Conservation (phyloP, 495 filamentous ascomycete genomes). For the Penicillium lagena region DNA sequence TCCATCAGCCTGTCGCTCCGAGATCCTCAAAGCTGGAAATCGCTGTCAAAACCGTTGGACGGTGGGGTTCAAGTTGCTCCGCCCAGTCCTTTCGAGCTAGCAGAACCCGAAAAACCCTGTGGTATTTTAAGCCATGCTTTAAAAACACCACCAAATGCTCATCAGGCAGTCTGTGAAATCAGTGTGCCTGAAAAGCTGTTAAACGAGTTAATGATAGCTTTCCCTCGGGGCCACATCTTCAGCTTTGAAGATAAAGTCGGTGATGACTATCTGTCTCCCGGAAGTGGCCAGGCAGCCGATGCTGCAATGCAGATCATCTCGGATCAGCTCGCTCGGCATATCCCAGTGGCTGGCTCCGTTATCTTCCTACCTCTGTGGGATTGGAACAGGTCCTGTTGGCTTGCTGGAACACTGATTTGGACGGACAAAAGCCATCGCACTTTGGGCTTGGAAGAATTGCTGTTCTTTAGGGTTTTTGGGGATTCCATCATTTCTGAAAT, state of each 20-base stretch:
- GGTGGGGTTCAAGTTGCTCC: constrained; percentile 10
- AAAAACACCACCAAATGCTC: neutral
- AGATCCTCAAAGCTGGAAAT: constrained; percentile 17
- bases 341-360: constrained; percentile 49
- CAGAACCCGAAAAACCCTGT: constrained; percentile 1
- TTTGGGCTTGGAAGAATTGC: constrained; percentile 40
- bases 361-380: constrained; percentile 59
- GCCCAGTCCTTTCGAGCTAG: constrained; percentile 8
- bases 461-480: constrained; percentile 51
- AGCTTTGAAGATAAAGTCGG: constrained; percentile 2
- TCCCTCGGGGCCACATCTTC: constrained; percentile 25
- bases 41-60: constrained; percentile 11
- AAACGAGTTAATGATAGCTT: constrained; percentile 17
- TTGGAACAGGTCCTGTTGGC: constrained; percentile 54
- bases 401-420: constrained; percentile 54
- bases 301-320: constrained; percentile 1
- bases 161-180: neutral
- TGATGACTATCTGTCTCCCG: no score
- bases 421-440: constrained; percentile 38
- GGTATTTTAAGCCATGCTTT: constrained; percentile 10
- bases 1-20: constrained; percentile 6
- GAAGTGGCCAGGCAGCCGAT: neutral
- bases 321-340: constrained; percentile 7
- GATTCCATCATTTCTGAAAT: constrained; percentile 57
- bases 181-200: constrained; percentile 14